Percentiles rank a stretch among this genome's conserved stretches.
phyloP scores from a whole-genome alignment of 495 filamentous ascomycete species.

The Penicillium flavigenum region DNA sequence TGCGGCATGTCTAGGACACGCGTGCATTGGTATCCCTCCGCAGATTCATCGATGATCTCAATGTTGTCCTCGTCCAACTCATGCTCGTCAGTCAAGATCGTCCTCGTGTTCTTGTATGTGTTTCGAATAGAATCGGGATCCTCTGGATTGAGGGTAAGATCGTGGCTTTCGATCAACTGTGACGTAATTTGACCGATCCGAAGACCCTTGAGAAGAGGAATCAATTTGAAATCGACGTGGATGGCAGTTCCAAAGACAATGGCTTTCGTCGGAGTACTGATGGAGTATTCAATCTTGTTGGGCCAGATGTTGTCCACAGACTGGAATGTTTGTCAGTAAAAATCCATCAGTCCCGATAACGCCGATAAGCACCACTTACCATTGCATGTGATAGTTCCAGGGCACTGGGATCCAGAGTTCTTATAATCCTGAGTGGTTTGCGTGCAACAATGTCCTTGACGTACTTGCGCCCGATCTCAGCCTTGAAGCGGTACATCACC shows the following conservation, averaged over 20 bases:
- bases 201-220: constrained; percentile 83
- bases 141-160: constrained; percentile 55
- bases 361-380: constrained; percentile 44
- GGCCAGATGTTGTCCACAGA: constrained; percentile 93
- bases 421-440: constrained; percentile 81
- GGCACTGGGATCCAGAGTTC: constrained; percentile 77
- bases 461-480: constrained; percentile 78
- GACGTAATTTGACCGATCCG: constrained; percentile 73
- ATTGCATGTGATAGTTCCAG: constrained; percentile 83
- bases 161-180: constrained; percentile 75
- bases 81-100: constrained; percentile 62
- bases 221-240: constrained; percentile 74
- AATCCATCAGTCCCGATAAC: neutral
- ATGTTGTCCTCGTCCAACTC: constrained; percentile 58
- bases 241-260: constrained; percentile 86
- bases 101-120: constrained; percentile 60
- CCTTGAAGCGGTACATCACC: constrained; percentile 85
- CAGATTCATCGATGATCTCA: constrained; percentile 69
- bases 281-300: constrained; percentile 90
- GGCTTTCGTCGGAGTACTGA: constrained; percentile 84
- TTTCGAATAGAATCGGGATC: constrained; percentile 51
- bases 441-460: constrained; percentile 74
- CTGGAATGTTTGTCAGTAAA: constrained; percentile 32
- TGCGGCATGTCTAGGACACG: constrained; percentile 71
- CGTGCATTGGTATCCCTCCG: constrained; percentile 74